Percentiles rank a stretch among this genome's conserved stretches.
These are phyloP conservation scores for Tinospora cordifolia DNA, from an alignment of 164 flowering plant species.

Conservation along the genomic window DNA sequence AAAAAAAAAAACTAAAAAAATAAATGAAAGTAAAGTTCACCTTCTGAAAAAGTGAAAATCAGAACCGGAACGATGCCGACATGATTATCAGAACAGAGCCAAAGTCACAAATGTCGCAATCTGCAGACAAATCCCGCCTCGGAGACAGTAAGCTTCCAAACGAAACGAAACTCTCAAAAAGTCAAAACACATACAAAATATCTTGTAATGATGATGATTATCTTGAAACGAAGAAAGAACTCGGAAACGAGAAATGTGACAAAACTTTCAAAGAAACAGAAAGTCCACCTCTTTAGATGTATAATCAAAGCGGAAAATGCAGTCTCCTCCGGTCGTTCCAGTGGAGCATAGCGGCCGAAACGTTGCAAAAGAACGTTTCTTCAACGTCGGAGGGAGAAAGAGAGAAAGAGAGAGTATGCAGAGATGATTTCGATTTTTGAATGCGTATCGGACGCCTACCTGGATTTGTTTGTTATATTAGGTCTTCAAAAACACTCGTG, in stretches of 20 bases:
- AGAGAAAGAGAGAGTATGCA: constrained; percentile 11
- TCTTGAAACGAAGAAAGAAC: neutral
- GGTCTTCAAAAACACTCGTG: neutral
- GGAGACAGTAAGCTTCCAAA: too few species aligned
- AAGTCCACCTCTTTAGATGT: neutral
- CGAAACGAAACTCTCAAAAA: neutral
- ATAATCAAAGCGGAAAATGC: neutral
- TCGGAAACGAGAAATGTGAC: neutral
- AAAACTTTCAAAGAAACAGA: neutral
- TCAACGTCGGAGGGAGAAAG: constrained; percentile 22
- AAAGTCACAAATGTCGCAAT: neutral
- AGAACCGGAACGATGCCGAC: too few species aligned
- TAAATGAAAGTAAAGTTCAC: neutral
- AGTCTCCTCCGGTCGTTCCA: neutral
- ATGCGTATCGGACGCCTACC: neutral
- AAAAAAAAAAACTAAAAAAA: neutral
- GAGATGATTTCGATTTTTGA: constrained; percentile 1
- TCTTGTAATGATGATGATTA: neutral
- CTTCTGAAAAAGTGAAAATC: too few species aligned
- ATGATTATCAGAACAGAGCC: neutral
- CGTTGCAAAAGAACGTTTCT: constrained; percentile 29
- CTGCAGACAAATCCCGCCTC: neutral
- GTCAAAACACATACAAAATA: neutral
- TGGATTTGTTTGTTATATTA: constrained; percentile 2
- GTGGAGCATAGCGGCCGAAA: constrained; percentile 25